Evolutionary conservation across 495 filamentous ascomycete species (phyloP).

Genomic region (Penicillium alfredii): DNA sequence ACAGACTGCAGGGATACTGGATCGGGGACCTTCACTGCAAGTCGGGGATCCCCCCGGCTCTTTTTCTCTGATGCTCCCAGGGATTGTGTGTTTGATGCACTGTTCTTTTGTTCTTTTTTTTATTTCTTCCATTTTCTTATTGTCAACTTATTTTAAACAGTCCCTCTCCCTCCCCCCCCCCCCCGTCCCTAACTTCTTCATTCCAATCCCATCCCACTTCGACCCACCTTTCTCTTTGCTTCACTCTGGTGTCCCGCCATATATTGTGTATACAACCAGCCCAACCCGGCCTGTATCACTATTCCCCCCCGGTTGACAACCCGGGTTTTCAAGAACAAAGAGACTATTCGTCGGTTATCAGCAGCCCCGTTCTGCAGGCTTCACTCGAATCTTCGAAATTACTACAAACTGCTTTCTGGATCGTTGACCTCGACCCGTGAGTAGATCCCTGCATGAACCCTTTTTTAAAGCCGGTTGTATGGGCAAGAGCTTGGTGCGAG

Average conservation of each 20-base stretch:
- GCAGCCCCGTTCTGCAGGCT: constrained; percentile 17
- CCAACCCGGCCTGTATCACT: constrained; percentile 18
- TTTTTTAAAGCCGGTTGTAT: too few species aligned
- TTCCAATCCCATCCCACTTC: too few species aligned
- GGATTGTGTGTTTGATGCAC: constrained; percentile 33
- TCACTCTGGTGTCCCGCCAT: constrained; percentile 3
- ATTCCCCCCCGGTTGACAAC: too few species aligned
- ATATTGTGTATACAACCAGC: constrained; percentile 23
- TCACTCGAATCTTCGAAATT: constrained; percentile 14
- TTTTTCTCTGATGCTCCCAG: constrained; percentile 23
- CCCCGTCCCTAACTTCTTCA: constrained; percentile 3
- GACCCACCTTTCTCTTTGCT: constrained; percentile 4
- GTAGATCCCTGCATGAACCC: constrained; percentile 7
- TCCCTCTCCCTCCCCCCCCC: background rate
- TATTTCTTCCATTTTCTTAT: constrained; percentile 7
- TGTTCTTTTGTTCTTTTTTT: constrained; percentile 9
- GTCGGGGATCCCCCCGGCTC: constrained; percentile 21
- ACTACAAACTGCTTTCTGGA: too few species aligned
- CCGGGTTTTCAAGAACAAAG: too few species aligned
- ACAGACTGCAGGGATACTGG: constrained; percentile 16
- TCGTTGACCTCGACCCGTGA: too few species aligned
- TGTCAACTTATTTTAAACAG: constrained; percentile 4
- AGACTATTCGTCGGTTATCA: constrained; percentile 20
- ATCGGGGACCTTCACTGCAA: too few species aligned
- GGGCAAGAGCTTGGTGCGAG: too few species aligned